Evolutionary conservation across 495 filamentous ascomycete species (phyloP).

Genomic region (Tuber microsphaerosporum): DNA sequence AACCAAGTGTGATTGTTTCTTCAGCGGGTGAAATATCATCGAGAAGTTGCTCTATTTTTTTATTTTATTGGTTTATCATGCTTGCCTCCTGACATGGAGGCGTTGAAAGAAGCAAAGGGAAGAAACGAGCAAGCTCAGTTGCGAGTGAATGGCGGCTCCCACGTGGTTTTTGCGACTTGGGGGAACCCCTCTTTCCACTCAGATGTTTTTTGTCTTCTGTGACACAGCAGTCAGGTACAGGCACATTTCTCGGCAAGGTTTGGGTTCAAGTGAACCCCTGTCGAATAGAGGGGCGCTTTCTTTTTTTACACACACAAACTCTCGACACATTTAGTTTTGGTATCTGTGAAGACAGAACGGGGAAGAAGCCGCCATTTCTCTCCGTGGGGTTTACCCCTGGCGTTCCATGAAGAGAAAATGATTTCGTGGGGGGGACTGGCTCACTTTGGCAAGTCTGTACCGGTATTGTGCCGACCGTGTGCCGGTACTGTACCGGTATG

Average conservation of each 20-base stretch:
- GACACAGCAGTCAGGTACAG: neutral
- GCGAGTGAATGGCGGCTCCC: neutral
- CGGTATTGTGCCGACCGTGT: neutral
- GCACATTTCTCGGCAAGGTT: neutral
- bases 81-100: neutral
- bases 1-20: neutral
- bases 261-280: neutral
- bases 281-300: neutral
- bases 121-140: neutral
- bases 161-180: neutral
- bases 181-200: neutral
- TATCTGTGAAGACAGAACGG: neutral
- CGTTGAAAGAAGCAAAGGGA: slow-evolving; percentile 1
- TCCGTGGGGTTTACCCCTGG: neutral
- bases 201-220: neutral
- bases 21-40: neutral
- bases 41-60: neutral
- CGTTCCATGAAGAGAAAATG: neutral
- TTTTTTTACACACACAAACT: neutral
- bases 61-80: neutral
- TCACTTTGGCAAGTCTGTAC: neutral
- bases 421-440: neutral
- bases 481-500: neutral
- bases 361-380: neutral
- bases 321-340: neutral